Evolutionary conservation across 257 asterid genomes (phyloP), one percentile per base, ranked within the genome.

Genomic region (Plantago major): DNA sequence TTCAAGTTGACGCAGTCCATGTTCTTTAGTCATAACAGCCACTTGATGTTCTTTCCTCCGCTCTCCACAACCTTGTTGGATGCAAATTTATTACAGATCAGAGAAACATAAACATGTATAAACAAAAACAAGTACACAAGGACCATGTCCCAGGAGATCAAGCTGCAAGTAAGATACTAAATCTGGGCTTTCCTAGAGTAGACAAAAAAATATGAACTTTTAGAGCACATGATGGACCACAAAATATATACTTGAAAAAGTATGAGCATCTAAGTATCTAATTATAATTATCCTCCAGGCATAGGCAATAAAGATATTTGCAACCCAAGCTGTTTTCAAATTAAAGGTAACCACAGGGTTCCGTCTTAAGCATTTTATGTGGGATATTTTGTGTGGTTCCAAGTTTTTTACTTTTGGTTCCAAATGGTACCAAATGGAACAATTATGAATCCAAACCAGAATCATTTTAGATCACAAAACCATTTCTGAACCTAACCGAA

Each of bases 11-110:
- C 28, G 64, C 52, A 79, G 69, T 47, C 84, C 86, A 50, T 58
- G 61, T 59, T 83, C 80, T 66, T 76, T 78, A 9, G 84, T 83
- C 86, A 83, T 83, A 45, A 83, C 82, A 18, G 80, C 90, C 37
- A 80, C 85, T 74, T 85, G 37, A 83, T 81, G 69, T 83, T 83
- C 79, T 80, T 83, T 7, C 62, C 62, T 10, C 62, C 62, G 37
- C 62, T 56, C 62, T 56, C 62, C 47, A 56, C 62, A n/a, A 56
- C 62, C 62, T 56, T 52, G 58, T 22, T 15, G 19, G 17, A 17
- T 51, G 26, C 10, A 19, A 18, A 10, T 22, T 19, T 10, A 22
- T 30, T 2, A 30, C 37, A 30, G 5, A 38, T 52, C 40, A 22
- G 10, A 37, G 28, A 61, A 55, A 10, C 11, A 38, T 37, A 30